Evolutionary conservation across 164 flowering plant species (phyloP), one percentile per base, ranked within the genome.

Genomic region (Berberis thunbergii): DNA sequence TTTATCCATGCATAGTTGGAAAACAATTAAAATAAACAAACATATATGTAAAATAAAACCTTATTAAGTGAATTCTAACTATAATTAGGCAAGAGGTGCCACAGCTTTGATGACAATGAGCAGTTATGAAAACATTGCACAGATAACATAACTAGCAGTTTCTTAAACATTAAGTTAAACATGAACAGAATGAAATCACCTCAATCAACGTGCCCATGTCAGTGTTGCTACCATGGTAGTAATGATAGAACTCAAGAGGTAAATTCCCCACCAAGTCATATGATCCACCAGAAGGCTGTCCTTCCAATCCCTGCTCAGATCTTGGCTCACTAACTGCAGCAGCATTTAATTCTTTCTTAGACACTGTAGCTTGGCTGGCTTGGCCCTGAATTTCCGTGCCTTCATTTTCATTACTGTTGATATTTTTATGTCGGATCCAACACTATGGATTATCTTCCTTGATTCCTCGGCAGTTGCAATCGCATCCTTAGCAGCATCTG

Each of bases 201-300:
- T 91, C 96, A 70, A 94, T 84, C 54, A 94, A 88, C 41, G 95
- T 94, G 58, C 97, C 97, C 85, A 94, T 75, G 69, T 94, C 98
- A 56, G 77, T 79, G 70, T 73, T 84, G 83, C 96, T 86, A n/a
- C 97, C 97, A 75, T 91, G 88, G 74, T 91, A 91, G 60, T 94
- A 94, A 67, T 91, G 96, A 69, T 91, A 94, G 70, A 91, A 91
- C 68, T 94, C 98, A 48, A 79, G 69, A 0, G 97, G 98, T 70
- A 89, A 76, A 70, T 69, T 84, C 55, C 82, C 70, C 26, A 83
- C 69, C 49, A 81, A 67, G 69, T 84, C 88, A 60, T 83, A 82
- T 12, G 75, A 69, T 54, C 85, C 74, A 48, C 69, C 57, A 53
- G 62, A 57, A 57, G 74, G 70, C 53, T 72, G 78, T 53, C 70